Base-by-base conservation (phyloP, 495 filamentous ascomycete species). In the Neurospora intermedia region DNA sequence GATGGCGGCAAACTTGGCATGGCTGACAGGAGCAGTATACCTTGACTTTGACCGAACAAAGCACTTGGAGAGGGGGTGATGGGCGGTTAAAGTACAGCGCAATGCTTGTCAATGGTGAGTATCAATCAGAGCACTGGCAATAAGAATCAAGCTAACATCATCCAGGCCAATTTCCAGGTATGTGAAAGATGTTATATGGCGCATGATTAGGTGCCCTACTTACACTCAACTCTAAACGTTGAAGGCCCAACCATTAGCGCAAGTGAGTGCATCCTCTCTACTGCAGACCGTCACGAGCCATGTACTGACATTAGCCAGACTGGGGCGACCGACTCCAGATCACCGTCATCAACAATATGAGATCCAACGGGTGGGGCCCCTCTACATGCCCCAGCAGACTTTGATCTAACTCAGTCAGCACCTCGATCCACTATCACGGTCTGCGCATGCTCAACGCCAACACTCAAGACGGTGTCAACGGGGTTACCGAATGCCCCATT, bases 281-380 rank as follows among this genome's bases (percentile, higher is more conserved):
- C 38, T 23, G 7, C 10, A 23, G 0, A 1, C 16, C 20, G 73
- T 84, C 83, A 6, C 15, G 35, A 38, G 35, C 35, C 6, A 38
- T 3, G 35, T 3, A 4, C 45, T 62, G 9, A 73, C 43, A 9
- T 23, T 20, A 0, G 35, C 2, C 3, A 78, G 83, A 91, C 72
- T 89, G 88, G 85, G 88, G 88, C 16, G 89, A 91, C 71, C 87
- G 79, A 70, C 82, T 91, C 70, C 77, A 85, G 40, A 80, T 91
- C 39, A 85, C 79, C 40, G 85, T 91, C 4, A 81, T 81, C 27
- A 92, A 91, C 77, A 81, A 82, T 27, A 72, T 89, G 20, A 62
- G 73, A 0, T 76, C 80, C 23, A 84, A 88, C 48, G 82, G 80
- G 79, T 80, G 38, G 31, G 73, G 71, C 42, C 2, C 75, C 0